Evolutionary conservation across 805 yeast genomes (phyloP).

Genomic region (Teunomyces kruisii): DNA sequence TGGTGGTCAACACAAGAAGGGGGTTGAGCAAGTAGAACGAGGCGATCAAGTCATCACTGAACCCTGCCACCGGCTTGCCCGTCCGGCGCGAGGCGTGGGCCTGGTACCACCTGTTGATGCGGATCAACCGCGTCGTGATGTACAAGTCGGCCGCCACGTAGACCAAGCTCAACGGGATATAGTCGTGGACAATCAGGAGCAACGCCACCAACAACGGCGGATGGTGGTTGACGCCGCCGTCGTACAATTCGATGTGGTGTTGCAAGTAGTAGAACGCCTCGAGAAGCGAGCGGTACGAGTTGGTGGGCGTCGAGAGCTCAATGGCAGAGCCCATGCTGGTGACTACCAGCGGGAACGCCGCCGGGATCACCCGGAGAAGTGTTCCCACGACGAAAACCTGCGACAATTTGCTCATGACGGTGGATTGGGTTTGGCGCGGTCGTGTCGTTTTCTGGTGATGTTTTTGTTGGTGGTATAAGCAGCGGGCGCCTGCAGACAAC

Average conservation of each 20-base stretch:
- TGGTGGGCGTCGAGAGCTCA: slow-evolving; percentile 70
- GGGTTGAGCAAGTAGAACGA: slow-evolving; percentile 80
- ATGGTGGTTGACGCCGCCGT: slow-evolving; percentile 86
- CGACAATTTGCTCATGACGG: slow-evolving; percentile 19
- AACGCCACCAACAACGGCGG: slow-evolving; percentile 69
- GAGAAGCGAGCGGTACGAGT: slow-evolving; percentile 55
- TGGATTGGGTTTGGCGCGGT: background rate
- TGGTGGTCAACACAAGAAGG: slow-evolving; percentile 61
- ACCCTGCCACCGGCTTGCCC: slow-evolving; percentile 15
- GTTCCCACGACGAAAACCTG: slow-evolving; percentile 28
- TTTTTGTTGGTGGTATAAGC: too few species aligned
- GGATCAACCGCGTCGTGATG: slow-evolving; percentile 54
- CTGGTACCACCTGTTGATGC: slow-evolving; percentile 45
- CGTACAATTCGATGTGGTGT: slow-evolving; percentile 63
- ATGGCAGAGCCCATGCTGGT: slow-evolving; percentile 43
- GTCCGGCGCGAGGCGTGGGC: slow-evolving; percentile 16
- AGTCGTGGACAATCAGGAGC: slow-evolving; percentile 38
- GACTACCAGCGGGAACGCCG: slow-evolving; percentile 21
- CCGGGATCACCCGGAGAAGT: slow-evolving; percentile 34
- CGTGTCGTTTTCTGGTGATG: too few species aligned
- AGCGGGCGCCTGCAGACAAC: background rate
- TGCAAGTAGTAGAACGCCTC: slow-evolving; percentile 37
- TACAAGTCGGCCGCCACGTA: slow-evolving; percentile 56
- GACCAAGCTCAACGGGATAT: slow-evolving; percentile 12
- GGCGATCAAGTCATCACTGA: slow-evolving; percentile 49